These are phyloP conservation scores for Penicillium frequentans DNA, from an alignment of 2,329 filamentous ascomycete species.

Conservation along the genomic window DNA sequence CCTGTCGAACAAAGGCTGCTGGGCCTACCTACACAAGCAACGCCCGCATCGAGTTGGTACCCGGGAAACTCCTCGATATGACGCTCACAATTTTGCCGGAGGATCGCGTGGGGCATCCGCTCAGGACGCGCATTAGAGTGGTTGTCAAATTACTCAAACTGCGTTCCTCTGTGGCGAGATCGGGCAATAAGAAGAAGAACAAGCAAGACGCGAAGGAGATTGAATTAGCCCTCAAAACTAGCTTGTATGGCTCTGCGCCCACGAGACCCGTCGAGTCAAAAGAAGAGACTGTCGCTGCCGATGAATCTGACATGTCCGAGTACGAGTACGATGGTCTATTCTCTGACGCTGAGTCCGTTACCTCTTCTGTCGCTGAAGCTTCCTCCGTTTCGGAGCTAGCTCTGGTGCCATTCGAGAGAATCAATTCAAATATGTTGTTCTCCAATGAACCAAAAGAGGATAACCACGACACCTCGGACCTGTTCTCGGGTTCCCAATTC, in stretches of 20 bases:
- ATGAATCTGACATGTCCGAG: not conserved
- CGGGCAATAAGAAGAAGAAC: not conserved
- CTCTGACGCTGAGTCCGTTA: not conserved
- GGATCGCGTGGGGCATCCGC: not conserved
- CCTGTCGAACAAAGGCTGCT: not conserved
- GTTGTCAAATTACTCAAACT: constrained; percentile 14
- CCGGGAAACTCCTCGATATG: constrained; percentile 7
- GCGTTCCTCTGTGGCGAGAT: constrained; percentile 6
- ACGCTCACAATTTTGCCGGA: constrained; percentile 6
- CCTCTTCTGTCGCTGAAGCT: not conserved
- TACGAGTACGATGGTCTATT: not conserved
- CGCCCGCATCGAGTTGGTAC: not conserved
- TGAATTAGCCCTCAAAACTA: not conserved
- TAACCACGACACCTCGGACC: not conserved
- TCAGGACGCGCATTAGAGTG: constrained; percentile 10
- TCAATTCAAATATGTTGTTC: not conserved
- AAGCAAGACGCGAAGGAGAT: not conserved
- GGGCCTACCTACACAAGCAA: not conserved
- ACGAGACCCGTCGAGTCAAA: not conserved
- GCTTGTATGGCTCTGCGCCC: not conserved
- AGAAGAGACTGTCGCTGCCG: not conserved
- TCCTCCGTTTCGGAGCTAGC: not conserved
- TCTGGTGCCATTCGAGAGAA: not conserved
- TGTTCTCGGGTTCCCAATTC: not conserved
- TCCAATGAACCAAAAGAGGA: not conserved